Base-by-base conservation (phyloP, 2,329 filamentous ascomycete genomes). In the Aspergillus intermedius region DNA sequence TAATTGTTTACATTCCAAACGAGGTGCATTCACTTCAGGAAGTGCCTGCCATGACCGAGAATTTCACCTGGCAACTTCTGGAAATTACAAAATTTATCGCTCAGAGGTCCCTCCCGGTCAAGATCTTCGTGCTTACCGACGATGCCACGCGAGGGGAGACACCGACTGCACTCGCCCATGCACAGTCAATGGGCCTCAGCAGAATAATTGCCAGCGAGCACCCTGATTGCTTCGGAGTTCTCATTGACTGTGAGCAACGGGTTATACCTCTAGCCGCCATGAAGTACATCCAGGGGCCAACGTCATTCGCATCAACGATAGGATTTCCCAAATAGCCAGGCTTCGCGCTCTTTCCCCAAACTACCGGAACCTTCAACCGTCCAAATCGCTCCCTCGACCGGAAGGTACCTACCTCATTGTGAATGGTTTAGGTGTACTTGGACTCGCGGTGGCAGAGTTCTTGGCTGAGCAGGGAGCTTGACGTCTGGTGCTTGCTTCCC, bases 341-440 rank as follows among this genome's bases (percentile, higher is more conserved):
- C 57, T 72, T 15, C 60, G 66, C 5, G 15, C 28, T 41, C 37
- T 54, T 44, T 10, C 50, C 23, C n/a, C 35, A 35, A 19, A 43
- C 47, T 9, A 34, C 21, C 5, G 49, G 19, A 42, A 34, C 15
- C 54, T 44, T 1, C 44, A 59, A 23, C 44, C 58, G 15, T 64
- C 64, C 6, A 53, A 48, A 34, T 54, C 61, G 5, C 44, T 53
- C 3, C 47, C 54, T 10, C 47, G 46, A 1, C 47, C 54, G 5
- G 42, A 50, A 2, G 70, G 72, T 2, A 74, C 72, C 0, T 75
- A 75, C 49, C 25, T 75, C 15, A 65, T 75, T 22, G 71, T 71
- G 12, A 71, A 72, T 39, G 70, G 70, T 1, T 57, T 73, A 12
- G 70, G 71, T 1, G 64, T 62, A 9, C 61, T 75, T 2, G 73